phyloP scores from a whole-genome alignment of 352 stramenopile genomes.

The Globisporangium ultimum region DNA sequence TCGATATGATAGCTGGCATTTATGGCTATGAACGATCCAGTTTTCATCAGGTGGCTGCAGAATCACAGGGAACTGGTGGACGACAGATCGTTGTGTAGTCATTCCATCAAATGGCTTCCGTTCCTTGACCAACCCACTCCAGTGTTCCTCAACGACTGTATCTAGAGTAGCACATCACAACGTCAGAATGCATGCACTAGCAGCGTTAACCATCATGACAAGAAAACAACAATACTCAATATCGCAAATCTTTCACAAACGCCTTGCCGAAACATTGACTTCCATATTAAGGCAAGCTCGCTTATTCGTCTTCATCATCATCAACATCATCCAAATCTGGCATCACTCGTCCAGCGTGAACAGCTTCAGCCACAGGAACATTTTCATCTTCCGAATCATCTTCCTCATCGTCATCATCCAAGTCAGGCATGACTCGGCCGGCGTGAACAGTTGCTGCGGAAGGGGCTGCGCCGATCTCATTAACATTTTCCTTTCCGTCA shows the following conservation, averaged over 20 bases:
- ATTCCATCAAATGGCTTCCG: not conserved
- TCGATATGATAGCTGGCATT: not conserved
- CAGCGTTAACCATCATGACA: no score
- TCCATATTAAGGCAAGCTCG: not conserved
- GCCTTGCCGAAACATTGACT: not conserved
- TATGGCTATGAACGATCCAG: not conserved
- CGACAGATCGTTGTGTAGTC: not conserved
- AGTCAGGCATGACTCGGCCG: conserved; percentile 12
- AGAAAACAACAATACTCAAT: not conserved
- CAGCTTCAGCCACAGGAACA: conserved; percentile 9
- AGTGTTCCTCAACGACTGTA: no score
- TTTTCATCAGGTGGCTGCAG: not conserved
- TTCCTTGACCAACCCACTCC: no score
- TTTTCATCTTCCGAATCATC: conserved; percentile 19
- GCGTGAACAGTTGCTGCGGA: conserved; percentile 9
- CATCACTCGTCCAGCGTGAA: conserved; percentile 57
- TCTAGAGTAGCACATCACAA: no score
- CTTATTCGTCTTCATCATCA: conserved; percentile 25
- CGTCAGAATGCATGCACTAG: no score
- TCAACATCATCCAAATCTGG: conserved; percentile 46
- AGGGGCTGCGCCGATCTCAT: not conserved
- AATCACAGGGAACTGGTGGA: not conserved
- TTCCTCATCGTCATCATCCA: conserved; percentile 17
- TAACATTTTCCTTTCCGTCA: conserved; percentile 10
- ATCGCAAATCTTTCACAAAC: not conserved